Percentiles rank a stretch among this genome's conserved stretches.
Conservation (phyloP, 768 basidiomycete species). For the Aureoboletus auriporus region DNA sequence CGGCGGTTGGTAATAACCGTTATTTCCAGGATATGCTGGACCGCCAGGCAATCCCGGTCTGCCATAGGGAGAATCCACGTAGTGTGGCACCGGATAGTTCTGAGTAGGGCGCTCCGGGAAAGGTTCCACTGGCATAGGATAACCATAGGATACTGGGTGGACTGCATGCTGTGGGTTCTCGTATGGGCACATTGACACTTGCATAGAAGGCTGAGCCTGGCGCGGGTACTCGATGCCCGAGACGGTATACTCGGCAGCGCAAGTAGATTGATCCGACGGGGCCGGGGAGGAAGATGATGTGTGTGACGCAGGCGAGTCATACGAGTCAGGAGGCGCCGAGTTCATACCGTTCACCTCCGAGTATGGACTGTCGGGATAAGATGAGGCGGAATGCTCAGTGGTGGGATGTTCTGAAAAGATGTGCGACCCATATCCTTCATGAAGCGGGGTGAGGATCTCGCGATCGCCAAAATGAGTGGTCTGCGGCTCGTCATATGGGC, state of each 20-base stretch:
- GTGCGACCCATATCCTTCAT: conserved; percentile 10
- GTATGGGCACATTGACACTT: conserved; percentile 1
- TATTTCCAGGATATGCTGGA: conserved; percentile 9
- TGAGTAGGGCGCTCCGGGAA: conserved; percentile 13
- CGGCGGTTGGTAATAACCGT: conserved; percentile 9
- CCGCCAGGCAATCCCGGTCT: conserved; percentile 11
- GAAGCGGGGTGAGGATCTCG: conserved; percentile 4
- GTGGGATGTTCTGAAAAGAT: conserved; percentile 6
- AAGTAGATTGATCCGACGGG: conserved; percentile 22
- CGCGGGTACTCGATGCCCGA: conserved; percentile 2
- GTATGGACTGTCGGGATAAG: conserved; percentile 11
- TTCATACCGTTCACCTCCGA: conserved; percentile 12
- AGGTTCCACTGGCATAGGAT: conserved; percentile 4
- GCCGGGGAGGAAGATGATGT: conserved; percentile 23
- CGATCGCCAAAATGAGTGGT: conserved; percentile 5
- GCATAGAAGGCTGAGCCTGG: background rate
- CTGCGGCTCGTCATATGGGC: conserved; percentile 9
- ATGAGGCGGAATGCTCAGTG: conserved; percentile 3
- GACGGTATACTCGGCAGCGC: conserved; percentile 8
- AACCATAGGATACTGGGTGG: conserved; percentile 13
- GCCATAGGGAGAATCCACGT: conserved; percentile 5
- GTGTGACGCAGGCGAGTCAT: conserved; percentile 19
- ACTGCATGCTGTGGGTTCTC: background rate
- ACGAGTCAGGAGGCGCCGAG: conserved; percentile 10
- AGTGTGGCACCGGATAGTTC: conserved; percentile 3